These are phyloP conservation scores for Tetracladium maxilliforme DNA, from an alignment of 2,329 filamentous ascomycete genomes.

Conservation along the genomic window DNA sequence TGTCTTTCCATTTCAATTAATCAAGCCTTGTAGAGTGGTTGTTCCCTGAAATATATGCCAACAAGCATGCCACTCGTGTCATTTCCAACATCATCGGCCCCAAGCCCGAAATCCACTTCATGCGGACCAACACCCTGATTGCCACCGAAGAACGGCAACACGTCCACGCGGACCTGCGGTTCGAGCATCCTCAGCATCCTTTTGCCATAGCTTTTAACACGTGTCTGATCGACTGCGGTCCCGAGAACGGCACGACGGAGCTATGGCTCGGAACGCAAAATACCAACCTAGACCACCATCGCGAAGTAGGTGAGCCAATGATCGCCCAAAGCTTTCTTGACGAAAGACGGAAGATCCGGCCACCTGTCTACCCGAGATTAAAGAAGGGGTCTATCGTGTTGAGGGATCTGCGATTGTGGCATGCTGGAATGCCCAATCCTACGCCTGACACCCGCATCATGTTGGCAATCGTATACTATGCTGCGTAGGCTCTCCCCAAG, in stretches of 20 bases:
- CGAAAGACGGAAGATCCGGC: constrained; percentile 17
- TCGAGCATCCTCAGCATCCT: constrained; percentile 30
- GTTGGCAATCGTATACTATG: constrained; percentile 32
- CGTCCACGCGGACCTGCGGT: constrained; percentile 23
- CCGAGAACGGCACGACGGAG: constrained; percentile 31
- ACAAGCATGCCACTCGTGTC: constrained; percentile 19
- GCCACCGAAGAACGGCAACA: constrained; percentile 20
- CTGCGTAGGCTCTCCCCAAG: constrained; percentile 3
- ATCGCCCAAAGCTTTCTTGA: constrained; percentile 27
- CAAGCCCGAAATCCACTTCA: constrained; percentile 17
- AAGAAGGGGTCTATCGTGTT: constrained; percentile 40
- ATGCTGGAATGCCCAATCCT: constrained; percentile 46
- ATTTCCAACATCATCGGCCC: constrained; percentile 21
- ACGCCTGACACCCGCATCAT: constrained; percentile 35
- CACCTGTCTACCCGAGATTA: constrained; percentile 33
- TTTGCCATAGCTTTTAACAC: constrained; percentile 31
- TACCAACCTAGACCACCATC: constrained; percentile 5
- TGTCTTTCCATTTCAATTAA: neutral
- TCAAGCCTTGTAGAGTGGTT: constrained; percentile 6
- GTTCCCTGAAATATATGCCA: constrained; percentile 13
- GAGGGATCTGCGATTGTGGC: constrained; percentile 46
- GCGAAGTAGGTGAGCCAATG: constrained; percentile 9
- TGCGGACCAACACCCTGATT: constrained; percentile 23
- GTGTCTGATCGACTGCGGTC: constrained; percentile 25
- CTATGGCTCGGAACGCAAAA: constrained; percentile 32